These are phyloP conservation scores for Leucosporidium scottii DNA, from an alignment of 768 basidiomycete species.

Conservation along the genomic window DNA sequence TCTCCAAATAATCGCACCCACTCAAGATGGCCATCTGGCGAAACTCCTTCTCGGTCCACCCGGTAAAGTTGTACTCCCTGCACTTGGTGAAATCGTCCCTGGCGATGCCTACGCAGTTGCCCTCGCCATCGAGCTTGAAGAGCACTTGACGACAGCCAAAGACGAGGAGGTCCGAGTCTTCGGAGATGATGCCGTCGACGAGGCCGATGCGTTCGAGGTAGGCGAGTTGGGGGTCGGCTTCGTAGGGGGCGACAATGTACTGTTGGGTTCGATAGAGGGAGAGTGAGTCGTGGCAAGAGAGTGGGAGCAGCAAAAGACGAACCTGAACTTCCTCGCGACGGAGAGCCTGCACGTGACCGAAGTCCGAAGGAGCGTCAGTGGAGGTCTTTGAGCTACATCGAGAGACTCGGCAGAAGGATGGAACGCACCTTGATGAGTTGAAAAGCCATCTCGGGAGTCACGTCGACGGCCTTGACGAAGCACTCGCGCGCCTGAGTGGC, in stretches of 20 bases:
- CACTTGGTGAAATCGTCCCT: slow-evolving; percentile 44
- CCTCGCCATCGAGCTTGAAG: slow-evolving; percentile 75
- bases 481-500: slow-evolving; percentile 72
- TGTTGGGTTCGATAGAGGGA: slow-evolving; percentile 23
- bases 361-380: neutral
- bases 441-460: slow-evolving; percentile 94
- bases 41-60: slow-evolving; percentile 86
- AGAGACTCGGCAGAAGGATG: neutral
- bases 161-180: slow-evolving; percentile 95
- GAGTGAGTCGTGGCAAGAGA: neutral
- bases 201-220: slow-evolving; percentile 76
- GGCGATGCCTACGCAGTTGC: slow-evolving; percentile 44
- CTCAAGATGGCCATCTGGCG: slow-evolving; percentile 66
- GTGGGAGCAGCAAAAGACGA: neutral
- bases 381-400: neutral
- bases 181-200: slow-evolving; percentile 88
- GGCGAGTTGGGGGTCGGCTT: slow-evolving; percentile 94
- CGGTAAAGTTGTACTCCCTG: slow-evolving; percentile 65
- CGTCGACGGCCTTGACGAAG: slow-evolving; percentile 86
- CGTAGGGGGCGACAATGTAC: slow-evolving; percentile 94
- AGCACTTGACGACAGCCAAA: slow-evolving; percentile 90
- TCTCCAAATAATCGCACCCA: slow-evolving; percentile 87
- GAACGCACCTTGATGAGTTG: slow-evolving; percentile 82
- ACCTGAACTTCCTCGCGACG: slow-evolving; percentile 61
- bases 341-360: slow-evolving; percentile 56